Conservation (phyloP, 106 monocot species). For the Gastrodia elata region DNA sequence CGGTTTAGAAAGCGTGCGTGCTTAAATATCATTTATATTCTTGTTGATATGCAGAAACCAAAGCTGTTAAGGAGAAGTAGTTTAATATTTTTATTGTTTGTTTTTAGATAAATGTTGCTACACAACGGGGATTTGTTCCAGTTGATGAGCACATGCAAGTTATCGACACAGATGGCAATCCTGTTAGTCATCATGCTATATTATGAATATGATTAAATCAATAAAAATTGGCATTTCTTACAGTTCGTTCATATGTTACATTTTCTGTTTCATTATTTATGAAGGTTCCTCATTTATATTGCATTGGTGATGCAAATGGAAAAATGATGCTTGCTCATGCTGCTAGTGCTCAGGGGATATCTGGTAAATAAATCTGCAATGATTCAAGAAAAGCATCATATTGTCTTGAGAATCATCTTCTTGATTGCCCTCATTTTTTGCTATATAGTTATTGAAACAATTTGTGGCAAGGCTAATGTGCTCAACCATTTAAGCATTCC, state of each 20-base stretch:
- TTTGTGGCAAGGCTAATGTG: conserved; percentile 76
- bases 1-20: conserved; percentile 85
- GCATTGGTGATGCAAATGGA: conserved; percentile 98
- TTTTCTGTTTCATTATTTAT: background rate
- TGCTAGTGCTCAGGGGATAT: conserved; percentile 97
- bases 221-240: background rate
- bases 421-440: background rate
- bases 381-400: conserved; percentile 4
- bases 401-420: background rate
- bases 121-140: conserved; percentile 95
- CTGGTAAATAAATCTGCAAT: conserved; percentile 33
- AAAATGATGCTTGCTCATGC: conserved; percentile 99
- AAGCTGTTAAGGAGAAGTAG: background rate
- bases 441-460: conserved; percentile 67
- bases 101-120: conserved; percentile 78
- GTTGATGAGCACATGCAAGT: conserved; percentile 96
- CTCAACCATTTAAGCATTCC: conserved; percentile 97
- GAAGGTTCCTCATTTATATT: conserved; percentile 86
- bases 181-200: conserved; percentile 35
- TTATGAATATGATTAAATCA: background rate
- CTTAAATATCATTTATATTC: background rate
- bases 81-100: conserved; percentile 1
- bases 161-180: conserved; percentile 54
- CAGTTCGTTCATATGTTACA: background rate
- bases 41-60: background rate